phyloP scores from a whole-genome alignment of 1,139 yeast genomes.

The Pichia norvegensis region DNA sequence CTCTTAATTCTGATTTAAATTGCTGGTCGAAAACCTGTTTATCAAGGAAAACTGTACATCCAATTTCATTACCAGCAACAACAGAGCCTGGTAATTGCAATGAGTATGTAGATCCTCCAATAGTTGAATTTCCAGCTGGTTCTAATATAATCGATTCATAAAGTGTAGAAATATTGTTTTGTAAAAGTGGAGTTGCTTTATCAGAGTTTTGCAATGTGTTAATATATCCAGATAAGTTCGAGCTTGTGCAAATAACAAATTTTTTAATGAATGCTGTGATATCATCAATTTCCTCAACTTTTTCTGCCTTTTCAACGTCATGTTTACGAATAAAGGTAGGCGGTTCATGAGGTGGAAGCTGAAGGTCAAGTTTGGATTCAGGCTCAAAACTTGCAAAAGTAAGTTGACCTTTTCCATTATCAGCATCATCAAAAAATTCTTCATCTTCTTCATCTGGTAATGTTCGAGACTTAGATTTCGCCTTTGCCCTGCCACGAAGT shows the following conservation, averaged over 20 bases:
- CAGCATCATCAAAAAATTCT: not conserved
- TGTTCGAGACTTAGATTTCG: constrained; percentile 12
- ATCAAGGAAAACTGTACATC: constrained; percentile 19
- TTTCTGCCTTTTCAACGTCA: constrained; percentile 18
- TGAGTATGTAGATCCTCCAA: constrained; percentile 20
- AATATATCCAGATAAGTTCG: constrained; percentile 4
- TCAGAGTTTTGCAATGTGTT: constrained; percentile 3
- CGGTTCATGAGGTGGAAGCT: constrained; percentile 2
- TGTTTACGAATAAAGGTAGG: constrained; percentile 19
- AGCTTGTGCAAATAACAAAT: constrained; percentile 11
- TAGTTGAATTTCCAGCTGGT: constrained; percentile 19
- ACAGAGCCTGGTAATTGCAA: constrained; percentile 20
- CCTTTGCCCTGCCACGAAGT: constrained; percentile 1
- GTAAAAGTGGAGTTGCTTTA: not conserved
- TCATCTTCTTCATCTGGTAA: not conserved
- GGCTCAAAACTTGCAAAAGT: not conserved
- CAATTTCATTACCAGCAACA: constrained; percentile 24
- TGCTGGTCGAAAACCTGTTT: constrained; percentile 21
- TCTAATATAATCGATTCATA: constrained; percentile 21
- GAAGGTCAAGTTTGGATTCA: not conserved
- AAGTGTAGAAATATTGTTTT: not conserved
- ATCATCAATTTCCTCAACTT: constrained; percentile 18
- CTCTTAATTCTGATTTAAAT: constrained; percentile 21
- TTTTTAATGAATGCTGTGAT: constrained; percentile 20
- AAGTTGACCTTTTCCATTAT: not conserved